phyloP scores from a whole-genome alignment of 2,329 filamentous ascomycete species.

The Dissoconium aciculare region DNA sequence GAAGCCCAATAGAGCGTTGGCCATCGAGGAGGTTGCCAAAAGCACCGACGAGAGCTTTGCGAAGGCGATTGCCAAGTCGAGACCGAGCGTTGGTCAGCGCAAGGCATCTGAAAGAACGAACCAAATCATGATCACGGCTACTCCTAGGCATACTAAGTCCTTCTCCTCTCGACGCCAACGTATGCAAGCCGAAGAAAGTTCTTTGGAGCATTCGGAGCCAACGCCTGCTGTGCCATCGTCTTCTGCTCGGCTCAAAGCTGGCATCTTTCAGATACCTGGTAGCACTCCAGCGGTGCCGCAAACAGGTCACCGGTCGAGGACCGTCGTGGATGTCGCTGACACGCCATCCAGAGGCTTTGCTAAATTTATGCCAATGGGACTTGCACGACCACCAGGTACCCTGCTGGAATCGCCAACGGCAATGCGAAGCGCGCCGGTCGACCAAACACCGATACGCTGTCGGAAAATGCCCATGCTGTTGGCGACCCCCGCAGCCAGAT shows the following conservation, averaged over 20 bases:
- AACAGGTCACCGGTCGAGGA: constrained; percentile 14
- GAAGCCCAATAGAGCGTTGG: constrained; percentile 59
- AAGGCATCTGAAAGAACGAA: constrained; percentile 20
- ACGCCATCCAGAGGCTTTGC: constrained; percentile 29
- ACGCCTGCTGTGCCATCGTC: constrained; percentile 28
- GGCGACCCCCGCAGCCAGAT: constrained; percentile 6
- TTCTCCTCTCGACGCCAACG: constrained; percentile 13
- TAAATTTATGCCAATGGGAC: constrained; percentile 17
- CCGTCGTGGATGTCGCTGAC: constrained; percentile 23
- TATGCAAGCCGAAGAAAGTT: constrained; percentile 15
- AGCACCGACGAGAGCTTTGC: constrained; percentile 46
- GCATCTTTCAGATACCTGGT: constrained; percentile 7
- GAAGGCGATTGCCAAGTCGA: constrained; percentile 16
- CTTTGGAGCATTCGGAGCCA: constrained; percentile 12
- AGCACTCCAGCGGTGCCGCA: constrained; percentile 19
- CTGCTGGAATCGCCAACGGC: constrained; percentile 14
- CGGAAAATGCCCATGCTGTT: constrained; percentile 10
- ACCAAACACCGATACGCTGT: constrained; percentile 8
- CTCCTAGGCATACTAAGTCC: constrained; percentile 25
- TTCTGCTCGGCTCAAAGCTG: constrained; percentile 19
- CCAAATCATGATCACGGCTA: constrained; percentile 27
- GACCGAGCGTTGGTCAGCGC: constrained; percentile 10
- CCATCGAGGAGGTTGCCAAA: constrained; percentile 51
- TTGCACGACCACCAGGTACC: constrained; percentile 12
- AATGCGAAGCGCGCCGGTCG: constrained; percentile 7